Evolutionary conservation across 768 basidiomycete species (phyloP), one percentile per base, ranked within the genome.

Genomic region (Termitomyces sp.): DNA sequence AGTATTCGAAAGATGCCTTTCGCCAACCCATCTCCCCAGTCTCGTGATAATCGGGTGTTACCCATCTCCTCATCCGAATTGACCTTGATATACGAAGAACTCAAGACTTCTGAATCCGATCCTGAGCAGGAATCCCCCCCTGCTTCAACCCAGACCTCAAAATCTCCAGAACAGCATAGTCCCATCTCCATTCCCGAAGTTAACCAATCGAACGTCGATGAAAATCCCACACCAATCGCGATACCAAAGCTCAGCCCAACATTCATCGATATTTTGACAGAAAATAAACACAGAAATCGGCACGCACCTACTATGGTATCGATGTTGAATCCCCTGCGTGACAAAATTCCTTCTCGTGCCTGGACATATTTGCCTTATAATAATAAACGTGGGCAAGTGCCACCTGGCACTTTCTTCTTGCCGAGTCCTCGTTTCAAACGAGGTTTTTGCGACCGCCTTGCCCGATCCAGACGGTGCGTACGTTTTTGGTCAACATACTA

Each of bases 271-370:
- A 32, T 60, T 16, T 40, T 66, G 33, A 40, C 31, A 4, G 52
- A 51, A 32, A 64, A 65, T 38, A 62, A 60, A 38, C 54, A 42
- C 25, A 63, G 45, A 38, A 60, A 66, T 48, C 58, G 49, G 10
- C 41, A 65, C 52, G 59, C 61, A n/a, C 65, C 65, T 7, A 41
- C 56, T 15, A 62, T 66, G 62, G 59, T 62, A 4, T 65, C 65
- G 10, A 56, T 57, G 54, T 59, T 59, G 25, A 65, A 66, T 44
- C 65, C 65, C 38, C 53, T 66, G 13, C 58, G 65, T 18, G 60
- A 63, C 25, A 42, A 51, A 22, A 48, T 63, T 0, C 64, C 64
- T 4, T 50, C 55, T 27, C 49, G 53, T 20, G 58, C 60, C 20
- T 66, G 65, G 65, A 45, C 39, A n/a, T 53, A 46, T 42, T 42